Percentiles rank a stretch among this genome's conserved stretches.
These are phyloP conservation scores for Lablab purpureus DNA, from an alignment of 306 rosid genomes.

Conservation along the genomic window DNA sequence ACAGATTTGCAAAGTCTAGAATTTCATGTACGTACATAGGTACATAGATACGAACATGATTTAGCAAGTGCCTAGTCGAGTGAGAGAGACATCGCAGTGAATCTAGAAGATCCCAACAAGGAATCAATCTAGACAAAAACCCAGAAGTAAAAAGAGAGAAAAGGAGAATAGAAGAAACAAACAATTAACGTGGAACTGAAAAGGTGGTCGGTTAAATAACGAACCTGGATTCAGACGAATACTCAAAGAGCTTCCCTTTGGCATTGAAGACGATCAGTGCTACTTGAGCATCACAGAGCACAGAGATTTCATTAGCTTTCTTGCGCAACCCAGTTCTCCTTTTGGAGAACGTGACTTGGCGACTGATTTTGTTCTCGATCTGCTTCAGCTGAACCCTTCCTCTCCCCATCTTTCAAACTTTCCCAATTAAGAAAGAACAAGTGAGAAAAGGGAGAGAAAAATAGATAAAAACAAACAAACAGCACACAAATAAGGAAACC, in stretches of 20 bases:
- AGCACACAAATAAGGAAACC: constrained; percentile 33
- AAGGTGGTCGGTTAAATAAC: not conserved
- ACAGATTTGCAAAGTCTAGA: not conserved
- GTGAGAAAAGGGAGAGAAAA: not conserved
- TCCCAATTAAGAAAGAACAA: not conserved
- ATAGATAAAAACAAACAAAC: not conserved
- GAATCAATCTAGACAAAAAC: not conserved
- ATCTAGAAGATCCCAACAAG: not conserved
- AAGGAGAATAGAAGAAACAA: not conserved
- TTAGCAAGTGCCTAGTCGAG: not conserved
- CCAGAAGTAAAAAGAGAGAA: not conserved
- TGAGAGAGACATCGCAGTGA: not conserved
- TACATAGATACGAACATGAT: too few species aligned
- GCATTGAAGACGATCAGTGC: constrained; percentile 77
- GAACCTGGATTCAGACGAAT: constrained; percentile 67
- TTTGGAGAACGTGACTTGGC: constrained; percentile 89
- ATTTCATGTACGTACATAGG: too few species aligned
- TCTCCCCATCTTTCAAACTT: constrained; percentile 64
- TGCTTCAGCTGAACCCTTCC: constrained; percentile 82
- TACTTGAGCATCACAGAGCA: constrained; percentile 82
- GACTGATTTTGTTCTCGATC: constrained; percentile 85
- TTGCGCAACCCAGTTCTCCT: constrained; percentile 70
- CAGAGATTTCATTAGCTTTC: constrained; percentile 87
- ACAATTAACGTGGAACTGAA: not conserved
- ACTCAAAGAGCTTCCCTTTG: constrained; percentile 77